These are phyloP conservation scores for Colletotrichum cereale DNA, from an alignment of 2,329 filamentous ascomycete genomes.

Conservation along the genomic window DNA sequence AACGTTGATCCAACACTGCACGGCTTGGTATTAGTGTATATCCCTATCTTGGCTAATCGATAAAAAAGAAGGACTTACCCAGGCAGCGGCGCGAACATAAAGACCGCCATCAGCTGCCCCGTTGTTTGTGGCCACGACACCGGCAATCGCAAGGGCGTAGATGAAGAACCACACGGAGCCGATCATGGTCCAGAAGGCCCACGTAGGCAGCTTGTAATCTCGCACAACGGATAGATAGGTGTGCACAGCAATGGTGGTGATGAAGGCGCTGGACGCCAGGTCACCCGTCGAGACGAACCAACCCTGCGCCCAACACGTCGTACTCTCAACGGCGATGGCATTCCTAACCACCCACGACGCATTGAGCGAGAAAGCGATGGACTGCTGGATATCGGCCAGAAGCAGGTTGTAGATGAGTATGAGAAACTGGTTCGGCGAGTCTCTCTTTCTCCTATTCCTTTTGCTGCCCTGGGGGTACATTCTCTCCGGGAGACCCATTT, in stretches of 20 bases:
- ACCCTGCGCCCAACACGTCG: constrained; percentile 66
- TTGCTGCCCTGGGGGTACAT: constrained; percentile 42
- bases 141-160: constrained; percentile 28
- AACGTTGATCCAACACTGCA: constrained; percentile 73
- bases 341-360: constrained; percentile 62
- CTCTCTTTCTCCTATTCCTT: constrained; percentile 8
- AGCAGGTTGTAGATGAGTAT: constrained; percentile 71
- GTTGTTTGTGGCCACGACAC: constrained; percentile 31
- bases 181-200: constrained; percentile 58
- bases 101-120: constrained; percentile 43
- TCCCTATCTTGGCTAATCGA: constrained; percentile 66
- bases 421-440: constrained; percentile 66
- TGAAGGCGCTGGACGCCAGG: constrained; percentile 68
- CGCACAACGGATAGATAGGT: constrained; percentile 68
- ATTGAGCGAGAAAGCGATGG: constrained; percentile 67
- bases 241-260: constrained; percentile 68
- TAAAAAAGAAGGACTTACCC: constrained; percentile 62
- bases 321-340: constrained; percentile 60
- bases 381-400: constrained; percentile 69
- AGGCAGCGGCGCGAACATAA: constrained; percentile 68
- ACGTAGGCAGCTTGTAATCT: constrained; percentile 60
- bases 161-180: constrained; percentile 61
- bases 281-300: constrained; percentile 70
- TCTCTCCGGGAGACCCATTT: constrained; percentile 44
- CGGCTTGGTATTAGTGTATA: constrained; percentile 68